Evolutionary conservation across 2,329 filamentous ascomycete genomes (phyloP).

Genomic region (Cladophialophora psammophila): DNA sequence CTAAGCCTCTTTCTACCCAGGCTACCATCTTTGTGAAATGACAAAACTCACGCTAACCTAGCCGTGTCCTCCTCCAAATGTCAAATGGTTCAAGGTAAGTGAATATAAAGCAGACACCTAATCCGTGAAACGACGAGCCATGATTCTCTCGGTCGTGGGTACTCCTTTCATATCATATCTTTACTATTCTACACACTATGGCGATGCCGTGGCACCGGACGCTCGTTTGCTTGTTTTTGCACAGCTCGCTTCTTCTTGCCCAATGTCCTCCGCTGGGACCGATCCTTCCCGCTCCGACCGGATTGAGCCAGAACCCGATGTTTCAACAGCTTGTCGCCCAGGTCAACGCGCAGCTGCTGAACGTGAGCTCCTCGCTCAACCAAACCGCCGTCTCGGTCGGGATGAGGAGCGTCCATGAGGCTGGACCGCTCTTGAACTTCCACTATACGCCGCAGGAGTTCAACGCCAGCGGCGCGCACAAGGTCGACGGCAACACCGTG

Average conservation of each 20-base stretch:
- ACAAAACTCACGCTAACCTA: neutral
- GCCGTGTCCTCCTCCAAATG: neutral
- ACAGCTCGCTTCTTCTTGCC: neutral
- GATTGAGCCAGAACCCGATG: conserved; percentile 2
- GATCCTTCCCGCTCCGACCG: conserved; percentile 10
- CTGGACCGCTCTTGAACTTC: conserved; percentile 10
- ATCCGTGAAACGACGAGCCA: too few species aligned
- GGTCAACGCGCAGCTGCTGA: conserved; percentile 8
- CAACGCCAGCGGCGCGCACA: conserved; percentile 44
- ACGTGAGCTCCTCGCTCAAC: conserved; percentile 10
- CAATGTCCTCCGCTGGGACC: conserved; percentile 17
- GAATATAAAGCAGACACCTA: conserved; percentile 19
- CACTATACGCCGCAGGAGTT: conserved; percentile 2
- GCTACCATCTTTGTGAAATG: conserved; percentile 2
- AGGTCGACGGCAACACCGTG: conserved; percentile 51
- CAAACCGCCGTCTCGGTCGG: conserved; percentile 12
- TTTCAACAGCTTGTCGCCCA: conserved; percentile 7
- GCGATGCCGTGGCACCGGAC: neutral
- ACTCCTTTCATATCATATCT: too few species aligned
- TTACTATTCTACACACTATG: too few species aligned
- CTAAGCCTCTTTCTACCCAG: too few species aligned
- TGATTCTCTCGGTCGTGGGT: too few species aligned
- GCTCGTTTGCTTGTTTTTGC: conserved; percentile 4
- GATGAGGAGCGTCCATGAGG: neutral
- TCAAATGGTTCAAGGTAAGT: neutral